Percentiles rank a stretch among this genome's conserved stretches.
These are phyloP conservation scores for Chrysanthemum makinoi DNA, from an alignment of 129 eudicot species.

Conservation along the genomic window DNA sequence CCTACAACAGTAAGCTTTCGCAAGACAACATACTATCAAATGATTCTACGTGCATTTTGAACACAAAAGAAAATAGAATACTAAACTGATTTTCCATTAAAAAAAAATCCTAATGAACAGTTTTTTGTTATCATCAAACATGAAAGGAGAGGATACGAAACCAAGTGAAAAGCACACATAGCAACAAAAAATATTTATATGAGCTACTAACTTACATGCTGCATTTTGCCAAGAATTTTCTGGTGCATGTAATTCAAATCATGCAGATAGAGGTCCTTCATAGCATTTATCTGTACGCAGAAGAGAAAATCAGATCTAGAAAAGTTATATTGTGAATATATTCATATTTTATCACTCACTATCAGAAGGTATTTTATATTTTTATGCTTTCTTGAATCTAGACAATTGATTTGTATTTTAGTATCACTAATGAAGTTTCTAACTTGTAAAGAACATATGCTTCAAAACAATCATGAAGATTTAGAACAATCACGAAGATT, in stretches of 20 bases:
- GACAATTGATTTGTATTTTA: not conserved
- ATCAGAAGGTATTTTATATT: no score
- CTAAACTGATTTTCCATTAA: no score
- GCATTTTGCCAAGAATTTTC: slow-evolving; percentile 66
- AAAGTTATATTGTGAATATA: not conserved
- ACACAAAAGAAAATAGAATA: no score
- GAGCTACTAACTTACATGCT: slow-evolving; percentile 46
- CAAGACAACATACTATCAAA: no score
- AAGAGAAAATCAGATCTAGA: not conserved
- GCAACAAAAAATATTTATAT: not conserved
- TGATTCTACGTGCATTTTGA: no score
- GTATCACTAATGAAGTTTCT: slow-evolving; percentile 9
- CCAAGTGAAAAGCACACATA: no score
- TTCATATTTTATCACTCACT: not conserved
- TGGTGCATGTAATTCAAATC: slow-evolving; percentile 74
- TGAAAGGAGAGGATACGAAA: no score
- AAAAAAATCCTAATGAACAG: no score
- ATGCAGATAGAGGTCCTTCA: slow-evolving; percentile 72
- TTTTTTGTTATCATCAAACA: no score
- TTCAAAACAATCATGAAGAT: slow-evolving; percentile 2
- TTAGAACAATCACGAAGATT: not conserved
- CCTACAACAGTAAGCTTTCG: no score
- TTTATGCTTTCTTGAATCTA: no score
- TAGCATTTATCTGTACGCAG: slow-evolving; percentile 68
- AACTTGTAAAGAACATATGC: not conserved